Conservation (phyloP, 352 stramenopile species). For the Globisporangium nagaii region DNA sequence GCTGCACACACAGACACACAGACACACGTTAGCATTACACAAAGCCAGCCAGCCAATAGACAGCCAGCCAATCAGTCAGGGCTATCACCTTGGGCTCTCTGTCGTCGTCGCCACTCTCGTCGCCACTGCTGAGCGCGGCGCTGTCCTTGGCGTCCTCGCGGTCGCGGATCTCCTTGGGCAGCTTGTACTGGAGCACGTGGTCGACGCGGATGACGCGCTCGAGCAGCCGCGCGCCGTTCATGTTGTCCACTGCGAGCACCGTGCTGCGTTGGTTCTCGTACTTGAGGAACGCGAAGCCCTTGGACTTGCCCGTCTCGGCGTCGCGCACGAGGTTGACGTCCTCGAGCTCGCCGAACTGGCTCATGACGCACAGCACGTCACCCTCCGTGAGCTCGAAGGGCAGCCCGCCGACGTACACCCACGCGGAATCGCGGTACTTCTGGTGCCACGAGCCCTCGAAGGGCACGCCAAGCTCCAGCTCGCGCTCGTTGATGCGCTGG, state of each 20-base stretch:
- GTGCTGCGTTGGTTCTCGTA: conserved; percentile 96
- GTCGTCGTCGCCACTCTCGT: conserved; percentile 14
- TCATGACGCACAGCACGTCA: conserved; percentile 92
- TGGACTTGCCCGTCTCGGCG: conserved; percentile 93
- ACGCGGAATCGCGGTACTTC: conserved; percentile 92
- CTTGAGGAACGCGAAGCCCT: conserved; percentile 96
- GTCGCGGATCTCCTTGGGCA: conserved; percentile 89
- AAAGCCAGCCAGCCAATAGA: too few species aligned
- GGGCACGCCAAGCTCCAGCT: conserved; percentile 68
- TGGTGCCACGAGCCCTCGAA: conserved; percentile 74
- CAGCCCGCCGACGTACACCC: conserved; percentile 95
- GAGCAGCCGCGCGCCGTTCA: conserved; percentile 90
- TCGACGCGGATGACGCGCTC: conserved; percentile 93
- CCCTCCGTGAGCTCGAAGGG: conserved; percentile 92
- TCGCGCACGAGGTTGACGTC: conserved; percentile 97
- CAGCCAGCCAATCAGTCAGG: too few species aligned
- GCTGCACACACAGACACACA: neutral
- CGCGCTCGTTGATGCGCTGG: conserved; percentile 75
- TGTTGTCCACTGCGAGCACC: conserved; percentile 97
- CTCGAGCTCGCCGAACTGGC: conserved; percentile 88
- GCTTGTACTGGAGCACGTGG: conserved; percentile 97
- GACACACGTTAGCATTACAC: neutral
- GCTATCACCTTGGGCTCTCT: conserved; percentile 2
- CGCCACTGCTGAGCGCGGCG: conserved; percentile 5
- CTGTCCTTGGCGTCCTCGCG: conserved; percentile 59